Evolutionary conservation across 441 rosid genomes (phyloP), one percentile per base, ranked within the genome.

Genomic region (Theobroma grandiflorum): DNA sequence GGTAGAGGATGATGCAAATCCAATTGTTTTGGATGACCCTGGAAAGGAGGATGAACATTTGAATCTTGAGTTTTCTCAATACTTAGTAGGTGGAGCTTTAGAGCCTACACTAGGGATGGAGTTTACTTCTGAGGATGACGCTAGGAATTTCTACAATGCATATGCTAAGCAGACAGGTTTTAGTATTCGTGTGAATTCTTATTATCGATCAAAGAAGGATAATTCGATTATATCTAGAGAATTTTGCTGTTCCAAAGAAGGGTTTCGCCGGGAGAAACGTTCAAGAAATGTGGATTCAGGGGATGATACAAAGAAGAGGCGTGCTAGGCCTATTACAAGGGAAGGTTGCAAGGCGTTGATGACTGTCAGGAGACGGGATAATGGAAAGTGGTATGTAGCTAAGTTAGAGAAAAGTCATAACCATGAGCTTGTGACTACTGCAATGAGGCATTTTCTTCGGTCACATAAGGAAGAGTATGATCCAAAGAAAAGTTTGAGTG

Each of bases 181-280:
- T 57, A 73, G 62, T 5, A 53, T 38, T 53, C 62, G 76, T 45
- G 85, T 80, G 53, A 85, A 85, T 69, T 79, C 80, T 4, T 80
- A 85, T 79, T 82, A 80, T 50, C 61, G 68, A 49, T 85, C 83
- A 8, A 85, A 74, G 79, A 85, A 85, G 49, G 83, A 82, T 64
- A 77, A 82, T 8, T 73, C 68, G n/a, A 74, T 85, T 47, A 84
- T 82, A 63, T 84, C 85, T 45, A 77, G 76, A 58, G 85, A 85
- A 12, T 79, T 82, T 74, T 85, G 87, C 38, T 85, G 82, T 57
- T 85, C 83, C 8, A 82, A 74, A 49, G 85, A 79, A 80, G 85
- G 87, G 55, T 80, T 82, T 79, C 79, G 79, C 16, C 8, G 76
- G 20, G 78, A 62, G 63, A 85, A 82, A 61, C 57, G 66, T 31